Percentiles rank a stretch among this genome's conserved stretches.
Conservation (phyloP, 768 basidiomycete species). For the Suillus spraguei region DNA sequence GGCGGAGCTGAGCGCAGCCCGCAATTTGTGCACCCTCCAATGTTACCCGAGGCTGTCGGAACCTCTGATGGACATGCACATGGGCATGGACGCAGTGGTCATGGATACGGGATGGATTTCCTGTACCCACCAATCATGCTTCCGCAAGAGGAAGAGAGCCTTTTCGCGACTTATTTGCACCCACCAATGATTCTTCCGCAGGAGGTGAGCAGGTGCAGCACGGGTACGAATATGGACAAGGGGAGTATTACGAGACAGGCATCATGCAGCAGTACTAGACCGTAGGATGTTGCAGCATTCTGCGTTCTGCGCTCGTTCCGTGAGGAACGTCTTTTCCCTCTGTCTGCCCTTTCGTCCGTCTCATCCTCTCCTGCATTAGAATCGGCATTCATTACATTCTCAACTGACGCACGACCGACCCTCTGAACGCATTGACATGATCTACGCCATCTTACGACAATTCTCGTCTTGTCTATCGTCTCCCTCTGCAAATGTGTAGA, state of each 20-base stretch:
- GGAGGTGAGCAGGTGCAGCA: constrained; percentile 31
- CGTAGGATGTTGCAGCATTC: neutral
- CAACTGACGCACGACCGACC: constrained; percentile 4
- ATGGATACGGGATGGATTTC: constrained; percentile 55
- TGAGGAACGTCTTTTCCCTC: constrained; percentile 9
- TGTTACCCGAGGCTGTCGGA: constrained; percentile 44
- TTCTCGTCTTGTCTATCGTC: constrained; percentile 2
- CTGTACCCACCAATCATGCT: constrained; percentile 64
- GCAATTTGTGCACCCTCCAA: constrained; percentile 68
- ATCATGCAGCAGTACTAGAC: constrained; percentile 37
- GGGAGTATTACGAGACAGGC: constrained; percentile 37
- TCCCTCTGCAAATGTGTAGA: constrained; percentile 4
- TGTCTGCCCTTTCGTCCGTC: neutral
- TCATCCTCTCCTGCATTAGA: neutral
- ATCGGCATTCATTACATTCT: neutral
- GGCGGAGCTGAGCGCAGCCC: constrained; percentile 60
- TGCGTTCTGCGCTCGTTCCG: neutral
- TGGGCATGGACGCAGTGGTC: neutral
- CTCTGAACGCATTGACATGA: neutral
- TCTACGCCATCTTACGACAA: neutral
- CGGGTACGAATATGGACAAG: constrained; percentile 22
- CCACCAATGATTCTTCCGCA: constrained; percentile 54
- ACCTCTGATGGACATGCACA: neutral
- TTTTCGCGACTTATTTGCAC: constrained; percentile 56
- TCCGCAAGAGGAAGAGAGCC: constrained; percentile 66